Percentiles rank a stretch among this genome's conserved stretches.
Evolutionary conservation across 139 green algal genomes (phyloP).

Genomic region (Coelastrella sp.): DNA sequence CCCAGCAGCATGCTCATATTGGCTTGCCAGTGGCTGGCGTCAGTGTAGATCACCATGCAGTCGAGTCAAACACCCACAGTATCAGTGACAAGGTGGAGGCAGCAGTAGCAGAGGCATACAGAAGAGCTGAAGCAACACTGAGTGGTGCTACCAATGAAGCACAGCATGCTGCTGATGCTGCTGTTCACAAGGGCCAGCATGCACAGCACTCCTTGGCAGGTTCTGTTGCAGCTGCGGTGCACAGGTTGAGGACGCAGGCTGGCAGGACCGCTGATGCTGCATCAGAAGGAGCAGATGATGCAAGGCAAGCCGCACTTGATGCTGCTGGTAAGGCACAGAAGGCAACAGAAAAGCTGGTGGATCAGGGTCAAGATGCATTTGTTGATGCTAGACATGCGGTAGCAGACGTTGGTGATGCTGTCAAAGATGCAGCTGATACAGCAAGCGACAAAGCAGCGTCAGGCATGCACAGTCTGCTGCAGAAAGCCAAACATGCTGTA

Average conservation of each 20-base stretch:
- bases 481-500: too few relatives aligned
- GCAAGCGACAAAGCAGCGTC: too few relatives aligned
- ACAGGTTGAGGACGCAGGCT: too few relatives aligned
- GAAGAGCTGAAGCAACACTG: neutral
- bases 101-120: neutral
- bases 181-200: too few relatives aligned
- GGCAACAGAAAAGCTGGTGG: neutral
- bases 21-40: neutral
- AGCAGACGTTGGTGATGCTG: neutral
- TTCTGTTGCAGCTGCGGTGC: too few relatives aligned
- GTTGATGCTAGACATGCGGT: neutral
- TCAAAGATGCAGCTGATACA: neutral
- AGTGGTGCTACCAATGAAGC: neutral
- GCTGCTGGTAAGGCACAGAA: neutral
- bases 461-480: too few relatives aligned
- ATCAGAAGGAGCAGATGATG: neutral
- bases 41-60: neutral
- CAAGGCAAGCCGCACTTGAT: neutral
- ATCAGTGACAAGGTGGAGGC: neutral
- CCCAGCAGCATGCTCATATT: neutral
- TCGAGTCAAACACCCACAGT: neutral
- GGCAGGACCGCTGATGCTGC: neutral
- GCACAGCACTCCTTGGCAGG: too few relatives aligned
- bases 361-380: neutral
- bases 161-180: neutral